phyloP scores from a whole-genome alignment of 495 filamentous ascomycete genomes.

The Sabuloglossum arenarium region DNA sequence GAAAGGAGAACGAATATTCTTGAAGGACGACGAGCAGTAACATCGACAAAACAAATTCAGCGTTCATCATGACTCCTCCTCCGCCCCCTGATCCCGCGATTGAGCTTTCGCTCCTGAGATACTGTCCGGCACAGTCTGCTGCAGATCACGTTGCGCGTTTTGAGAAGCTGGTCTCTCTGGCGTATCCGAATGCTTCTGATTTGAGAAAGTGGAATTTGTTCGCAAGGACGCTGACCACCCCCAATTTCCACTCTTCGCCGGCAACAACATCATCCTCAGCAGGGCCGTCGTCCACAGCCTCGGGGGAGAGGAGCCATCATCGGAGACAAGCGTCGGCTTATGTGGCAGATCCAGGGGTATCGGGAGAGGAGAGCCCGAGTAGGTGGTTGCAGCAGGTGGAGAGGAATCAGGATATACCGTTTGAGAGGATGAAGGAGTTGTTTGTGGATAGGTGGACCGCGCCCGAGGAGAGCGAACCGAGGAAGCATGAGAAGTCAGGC shows the following conservation, averaged over 20 bases:
- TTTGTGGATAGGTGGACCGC: neutral
- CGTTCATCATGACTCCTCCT: neutral
- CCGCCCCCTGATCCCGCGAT: neutral
- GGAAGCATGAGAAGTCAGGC: neutral
- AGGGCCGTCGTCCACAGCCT: neutral
- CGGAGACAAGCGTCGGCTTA: neutral
- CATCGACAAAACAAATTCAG: neutral
- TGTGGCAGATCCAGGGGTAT: neutral
- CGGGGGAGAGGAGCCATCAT: neutral
- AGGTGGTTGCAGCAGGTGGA: neutral
- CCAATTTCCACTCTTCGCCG: neutral
- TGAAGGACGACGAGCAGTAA: too few species aligned
- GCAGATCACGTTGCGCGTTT: neutral
- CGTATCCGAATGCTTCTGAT: neutral
- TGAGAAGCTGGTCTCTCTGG: conserved; percentile 1
- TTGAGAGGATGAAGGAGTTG: neutral
- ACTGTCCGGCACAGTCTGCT: neutral
- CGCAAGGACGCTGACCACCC: neutral
- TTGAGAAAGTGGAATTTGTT: neutral
- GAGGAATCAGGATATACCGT: neutral
- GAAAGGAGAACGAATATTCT: too few species aligned
- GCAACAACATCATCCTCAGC: neutral
- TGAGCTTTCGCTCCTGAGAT: neutral
- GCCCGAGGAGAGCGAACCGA: neutral
- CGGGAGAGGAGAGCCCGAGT: neutral